These are phyloP conservation scores for Amphibolis antarctica DNA, from an alignment of 106 monocot genomes.

Conservation along the genomic window DNA sequence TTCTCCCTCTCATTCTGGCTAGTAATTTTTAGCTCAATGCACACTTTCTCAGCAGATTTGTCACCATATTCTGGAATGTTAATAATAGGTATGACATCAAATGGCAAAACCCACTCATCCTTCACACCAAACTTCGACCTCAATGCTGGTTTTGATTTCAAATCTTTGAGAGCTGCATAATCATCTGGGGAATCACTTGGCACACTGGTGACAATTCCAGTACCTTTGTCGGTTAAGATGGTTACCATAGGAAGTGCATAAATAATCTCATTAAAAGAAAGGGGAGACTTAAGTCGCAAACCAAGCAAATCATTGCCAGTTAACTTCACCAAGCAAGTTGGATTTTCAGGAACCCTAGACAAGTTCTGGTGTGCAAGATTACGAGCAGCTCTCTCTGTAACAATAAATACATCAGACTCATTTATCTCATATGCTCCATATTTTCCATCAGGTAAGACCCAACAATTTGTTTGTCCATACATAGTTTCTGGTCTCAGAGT, in stretches of 20 bases:
- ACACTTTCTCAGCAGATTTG: slow-evolving; percentile 77
- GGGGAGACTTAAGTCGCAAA: slow-evolving; percentile 56
- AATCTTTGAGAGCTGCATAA: slow-evolving; percentile 80
- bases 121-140: slow-evolving; percentile 65
- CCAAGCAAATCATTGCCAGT: slow-evolving; percentile 78
- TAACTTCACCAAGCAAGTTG: slow-evolving; percentile 62
- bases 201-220: slow-evolving; percentile 92
- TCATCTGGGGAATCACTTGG: slow-evolving; percentile 91
- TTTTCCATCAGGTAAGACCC: slow-evolving; percentile 84
- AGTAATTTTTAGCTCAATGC: slow-evolving; percentile 70
- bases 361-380: slow-evolving; percentile 78
- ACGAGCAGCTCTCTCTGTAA: slow-evolving; percentile 64
- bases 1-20: slow-evolving; percentile 95
- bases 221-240: slow-evolving; percentile 90
- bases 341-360: slow-evolving; percentile 58
- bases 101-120: slow-evolving; percentile 87
- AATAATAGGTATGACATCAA: slow-evolving; percentile 76
- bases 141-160: slow-evolving; percentile 67
- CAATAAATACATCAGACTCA: slow-evolving; percentile 71
- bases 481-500: slow-evolving; percentile 93
- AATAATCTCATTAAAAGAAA: slow-evolving; percentile 63
- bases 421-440: slow-evolving; percentile 95
- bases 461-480: slow-evolving; percentile 95
- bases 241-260: slow-evolving; percentile 92
- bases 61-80: slow-evolving; percentile 90